A percentile compares a stretch with the other conserved stretches of the same genome.
These are phyloP conservation scores for Sporothrix euskadiensis DNA, from an alignment of 2,329 filamentous ascomycete species.

Conservation along the genomic window DNA sequence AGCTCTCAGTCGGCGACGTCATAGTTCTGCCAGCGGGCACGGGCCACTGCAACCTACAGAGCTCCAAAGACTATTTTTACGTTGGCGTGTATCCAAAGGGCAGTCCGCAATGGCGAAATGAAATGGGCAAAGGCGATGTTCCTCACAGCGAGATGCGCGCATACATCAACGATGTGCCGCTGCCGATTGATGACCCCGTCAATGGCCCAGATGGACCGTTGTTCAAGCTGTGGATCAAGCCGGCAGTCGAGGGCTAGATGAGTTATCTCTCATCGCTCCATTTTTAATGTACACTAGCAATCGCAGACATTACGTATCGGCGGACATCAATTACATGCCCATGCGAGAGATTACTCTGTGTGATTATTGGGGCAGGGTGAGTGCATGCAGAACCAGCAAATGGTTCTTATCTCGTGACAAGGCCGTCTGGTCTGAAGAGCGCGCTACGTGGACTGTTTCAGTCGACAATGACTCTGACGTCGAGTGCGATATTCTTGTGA, in stretches of 20 bases:
- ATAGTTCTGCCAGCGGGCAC: slow-evolving; percentile 20
- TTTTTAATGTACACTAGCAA: background rate
- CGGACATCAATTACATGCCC: no score
- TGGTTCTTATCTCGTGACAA: background rate
- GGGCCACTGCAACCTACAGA: slow-evolving; percentile 21
- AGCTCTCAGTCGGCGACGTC: slow-evolving; percentile 19
- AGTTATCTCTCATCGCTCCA: background rate
- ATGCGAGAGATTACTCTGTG: slow-evolving; percentile 17
- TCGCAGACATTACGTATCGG: no score
- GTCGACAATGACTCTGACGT: slow-evolving; percentile 37
- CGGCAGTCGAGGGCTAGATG: background rate
- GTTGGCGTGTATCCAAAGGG: slow-evolving; percentile 14
- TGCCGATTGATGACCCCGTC: background rate
- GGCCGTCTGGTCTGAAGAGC: slow-evolving; percentile 33
- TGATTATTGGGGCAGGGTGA: slow-evolving; percentile 17
- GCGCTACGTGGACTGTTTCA: slow-evolving; percentile 46
- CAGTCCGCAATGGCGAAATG: background rate
- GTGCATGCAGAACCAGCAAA: background rate
- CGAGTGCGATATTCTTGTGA: slow-evolving; percentile 42
- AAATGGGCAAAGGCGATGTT: slow-evolving; percentile 1
- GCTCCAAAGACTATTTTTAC: slow-evolving; percentile 20
- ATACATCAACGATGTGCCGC: background rate
- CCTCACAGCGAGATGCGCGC: background rate
- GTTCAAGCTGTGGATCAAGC: background rate
- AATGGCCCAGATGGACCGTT: slow-evolving; percentile 5